phyloP scores from a whole-genome alignment of 768 basidiomycete species.

The Phlebiopsis flavidoalba region DNA sequence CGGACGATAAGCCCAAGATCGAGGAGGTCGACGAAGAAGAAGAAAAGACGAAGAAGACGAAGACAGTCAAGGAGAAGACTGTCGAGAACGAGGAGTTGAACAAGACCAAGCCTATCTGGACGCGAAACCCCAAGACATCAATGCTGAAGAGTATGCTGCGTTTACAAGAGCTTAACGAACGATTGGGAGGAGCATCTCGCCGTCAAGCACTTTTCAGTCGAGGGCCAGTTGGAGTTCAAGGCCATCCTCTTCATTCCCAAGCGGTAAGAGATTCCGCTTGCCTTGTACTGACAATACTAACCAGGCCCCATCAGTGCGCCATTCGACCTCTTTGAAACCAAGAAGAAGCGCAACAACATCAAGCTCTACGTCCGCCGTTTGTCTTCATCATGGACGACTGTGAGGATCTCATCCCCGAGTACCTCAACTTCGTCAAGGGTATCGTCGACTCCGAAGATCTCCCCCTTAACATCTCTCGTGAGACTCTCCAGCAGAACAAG shows the following conservation, averaged over 20 bases:
- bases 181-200: slow-evolving; percentile 99
- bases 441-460: slow-evolving; percentile 99
- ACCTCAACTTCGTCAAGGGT: slow-evolving; percentile 99
- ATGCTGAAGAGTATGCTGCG: slow-evolving; percentile 83
- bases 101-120: slow-evolving; percentile 99
- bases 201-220: slow-evolving; percentile 99
- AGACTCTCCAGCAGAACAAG: slow-evolving; percentile 99
- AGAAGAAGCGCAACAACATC: slow-evolving; percentile 99
- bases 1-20: slow-evolving; percentile 72
- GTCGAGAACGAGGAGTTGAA: slow-evolving; percentile 90
- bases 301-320: slow-evolving; percentile 60
- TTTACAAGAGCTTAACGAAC: slow-evolving; percentile 99
- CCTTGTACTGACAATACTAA: slow-evolving; percentile 3
- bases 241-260: slow-evolving; percentile 97
- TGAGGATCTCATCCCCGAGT: slow-evolving; percentile 98
- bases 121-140: slow-evolving; percentile 94
- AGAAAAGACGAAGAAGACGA: slow-evolving; percentile 76
- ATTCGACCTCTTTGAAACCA: slow-evolving; percentile 99
- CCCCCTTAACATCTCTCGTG: slow-evolving; percentile 99
- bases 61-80: slow-evolving; percentile 87
- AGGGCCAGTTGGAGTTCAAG: slow-evolving; percentile 99
- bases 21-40: slow-evolving; percentile 69
- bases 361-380: slow-evolving; percentile 99
- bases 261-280: slow-evolving; percentile 47
- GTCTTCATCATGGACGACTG: slow-evolving; percentile 99